Conservation (phyloP, 768 basidiomycete species). For the Kwoniella bestiolae region DNA sequence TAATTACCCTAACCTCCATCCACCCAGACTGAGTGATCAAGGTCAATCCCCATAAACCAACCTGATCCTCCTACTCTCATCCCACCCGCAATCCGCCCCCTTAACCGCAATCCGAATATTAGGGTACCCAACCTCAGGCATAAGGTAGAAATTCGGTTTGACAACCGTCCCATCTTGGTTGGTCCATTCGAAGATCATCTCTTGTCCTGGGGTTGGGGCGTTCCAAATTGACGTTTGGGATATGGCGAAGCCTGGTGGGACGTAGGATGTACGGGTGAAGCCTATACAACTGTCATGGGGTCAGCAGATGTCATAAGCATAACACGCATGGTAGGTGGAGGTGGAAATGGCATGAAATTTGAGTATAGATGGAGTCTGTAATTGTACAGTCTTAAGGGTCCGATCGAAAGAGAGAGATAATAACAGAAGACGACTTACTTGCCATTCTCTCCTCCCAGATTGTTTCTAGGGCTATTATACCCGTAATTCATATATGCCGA, state of each 20-base stretch:
- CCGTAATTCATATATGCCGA: too few relatives aligned
- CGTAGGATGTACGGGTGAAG: background rate
- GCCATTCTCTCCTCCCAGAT: too few relatives aligned
- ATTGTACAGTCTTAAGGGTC: too few relatives aligned
- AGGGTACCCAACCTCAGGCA: background rate
- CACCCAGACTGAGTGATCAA: too few relatives aligned
- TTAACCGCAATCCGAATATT: background rate
- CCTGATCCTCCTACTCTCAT: background rate
- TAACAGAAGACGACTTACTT: too few relatives aligned
- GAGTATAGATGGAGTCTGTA: too few relatives aligned
- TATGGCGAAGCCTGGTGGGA: background rate
- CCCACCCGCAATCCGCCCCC: background rate
- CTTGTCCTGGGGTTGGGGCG: background rate
- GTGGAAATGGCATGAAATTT: too few relatives aligned
- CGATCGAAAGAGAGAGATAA: too few relatives aligned
- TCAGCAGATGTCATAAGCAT: too few relatives aligned
- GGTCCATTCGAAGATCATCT: slow-evolving; percentile 1
- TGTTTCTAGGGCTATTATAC: too few relatives aligned
- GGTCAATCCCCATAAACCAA: background rate
- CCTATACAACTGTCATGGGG: slow-evolving; percentile 4
- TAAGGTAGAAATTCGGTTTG: background rate
- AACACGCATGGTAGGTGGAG: background rate
- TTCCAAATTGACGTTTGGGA: background rate
- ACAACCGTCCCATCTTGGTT: background rate
- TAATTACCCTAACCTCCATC: too few relatives aligned